Base-by-base conservation (phyloP, 2,329 filamentous ascomycete species). In the Beauveria brongniartii region DNA sequence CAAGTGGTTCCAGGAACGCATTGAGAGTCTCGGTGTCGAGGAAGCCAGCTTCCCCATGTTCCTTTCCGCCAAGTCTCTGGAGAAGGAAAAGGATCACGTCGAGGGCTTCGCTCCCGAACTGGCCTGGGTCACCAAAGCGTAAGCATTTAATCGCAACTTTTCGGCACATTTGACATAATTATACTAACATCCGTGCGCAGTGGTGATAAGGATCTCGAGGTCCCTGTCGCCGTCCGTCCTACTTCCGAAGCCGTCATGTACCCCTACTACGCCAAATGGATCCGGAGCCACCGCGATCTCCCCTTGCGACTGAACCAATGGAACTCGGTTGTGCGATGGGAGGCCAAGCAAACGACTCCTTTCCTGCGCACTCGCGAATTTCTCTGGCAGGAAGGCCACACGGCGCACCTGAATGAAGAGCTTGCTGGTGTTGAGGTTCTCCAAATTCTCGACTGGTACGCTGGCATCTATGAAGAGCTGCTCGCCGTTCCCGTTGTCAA, bases 11-110 rank as follows among this genome's bases (percentile, higher is more conserved):
- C 80, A 83, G 67, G 78, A 80, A 67, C 84, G 86, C 68, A 99
- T 97, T 73, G 92, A 96, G 81, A 86, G 83, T 55, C 84, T 97
- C 80, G 92, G 91, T 61, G 93, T 97, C 61, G 90, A 94, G 75
- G 95, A 99, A 80, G 90, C 91, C 72, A 96, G 91, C 74, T 99
- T 99, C 76, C 94, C 94, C 63, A 88, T 99, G 74, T 99, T 97
- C 77, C 85, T 99, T 66, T 96, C 91, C 20, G 82, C 90, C 71
- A 95, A 95, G 77, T 95, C 95, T 46, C 78, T 99, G 65, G 82
- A 85, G 72, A 84, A 84, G 73, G 92, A 97, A 77, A 97, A 97
- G 82, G 90, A 94, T 70, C 94, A 99, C 74, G 90, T 99, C 64
- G 93, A 99, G 75, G 94, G 94, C n/a, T 99, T 99, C 74, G 94